Evolutionary conservation across 2,329 filamentous ascomycete genomes (phyloP).

Genomic region (Pyrenochaeta sp.): DNA sequence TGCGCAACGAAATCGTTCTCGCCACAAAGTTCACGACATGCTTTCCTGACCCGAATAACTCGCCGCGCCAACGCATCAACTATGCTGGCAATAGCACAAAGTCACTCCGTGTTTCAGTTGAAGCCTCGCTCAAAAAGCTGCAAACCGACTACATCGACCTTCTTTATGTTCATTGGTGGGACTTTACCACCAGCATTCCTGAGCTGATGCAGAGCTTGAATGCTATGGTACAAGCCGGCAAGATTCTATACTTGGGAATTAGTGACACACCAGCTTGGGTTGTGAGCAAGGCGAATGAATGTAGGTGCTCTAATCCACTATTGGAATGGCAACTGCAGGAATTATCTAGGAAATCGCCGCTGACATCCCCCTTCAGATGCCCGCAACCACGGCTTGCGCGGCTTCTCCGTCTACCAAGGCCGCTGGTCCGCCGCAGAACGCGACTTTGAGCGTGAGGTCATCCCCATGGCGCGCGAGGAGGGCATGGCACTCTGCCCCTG

Average conservation of each 20-base stretch:
- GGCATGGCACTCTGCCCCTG: conserved; percentile 69
- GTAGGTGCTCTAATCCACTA: conserved; percentile 28
- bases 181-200: conserved; percentile 47
- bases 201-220: conserved; percentile 52
- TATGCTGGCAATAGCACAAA: conserved; percentile 54
- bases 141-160: conserved; percentile 53
- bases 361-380: conserved; percentile 59
- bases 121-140: conserved; percentile 52
- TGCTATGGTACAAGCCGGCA: conserved; percentile 43
- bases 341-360: background rate
- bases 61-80: conserved; percentile 49
- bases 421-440: conserved; percentile 68
- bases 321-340: background rate
- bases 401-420: conserved; percentile 75
- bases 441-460: conserved; percentile 74
- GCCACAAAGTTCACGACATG: conserved; percentile 62
- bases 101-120: conserved; percentile 48
- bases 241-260: conserved; percentile 52
- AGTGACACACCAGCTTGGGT: conserved; percentile 53
- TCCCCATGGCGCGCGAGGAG: conserved; percentile 70
- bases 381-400: conserved; percentile 72
- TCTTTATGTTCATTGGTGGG: conserved; percentile 54
- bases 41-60: conserved; percentile 33
- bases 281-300: conserved; percentile 58
- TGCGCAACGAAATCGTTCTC: conserved; percentile 62